Percentiles rank a stretch among this genome's conserved stretches.
phyloP scores from a whole-genome alignment of 164 flowering plant species.

The Tetrastigma voinierianum region DNA sequence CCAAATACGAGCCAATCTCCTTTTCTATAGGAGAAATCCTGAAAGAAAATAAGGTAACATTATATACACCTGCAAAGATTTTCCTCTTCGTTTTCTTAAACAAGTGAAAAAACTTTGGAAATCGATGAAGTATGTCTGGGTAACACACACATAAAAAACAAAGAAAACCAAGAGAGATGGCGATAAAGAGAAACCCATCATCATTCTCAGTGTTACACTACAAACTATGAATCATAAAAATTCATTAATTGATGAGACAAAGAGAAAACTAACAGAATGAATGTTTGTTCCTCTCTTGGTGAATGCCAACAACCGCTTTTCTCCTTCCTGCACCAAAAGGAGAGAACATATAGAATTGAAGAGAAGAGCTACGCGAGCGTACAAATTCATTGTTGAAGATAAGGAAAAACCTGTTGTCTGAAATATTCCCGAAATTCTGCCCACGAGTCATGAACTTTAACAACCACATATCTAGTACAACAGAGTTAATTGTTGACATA shows the following conservation, averaged over 20 bases:
- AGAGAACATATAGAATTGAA: constrained; percentile 3
- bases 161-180: neutral
- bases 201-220: neutral
- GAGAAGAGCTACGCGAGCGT: neutral
- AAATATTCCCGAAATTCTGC: constrained; percentile 75
- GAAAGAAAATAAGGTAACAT: constrained; percentile 4
- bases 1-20: constrained; percentile 98
- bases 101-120: too few species aligned
- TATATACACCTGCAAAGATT: too few species aligned
- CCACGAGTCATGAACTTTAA: constrained; percentile 91
- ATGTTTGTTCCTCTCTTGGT: constrained; percentile 70
- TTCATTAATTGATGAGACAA: neutral
- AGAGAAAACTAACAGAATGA: constrained; percentile 67
- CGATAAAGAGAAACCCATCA: neutral
- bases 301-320: constrained; percentile 81
- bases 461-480: constrained; percentile 76
- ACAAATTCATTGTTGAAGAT: neutral
- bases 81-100: too few species aligned
- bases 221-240: neutral
- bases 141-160: too few species aligned
- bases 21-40: constrained; percentile 77
- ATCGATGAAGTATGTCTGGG: neutral
- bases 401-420: constrained; percentile 57
- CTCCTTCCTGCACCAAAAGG: constrained; percentile 57
- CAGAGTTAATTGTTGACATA: constrained; percentile 25